These are phyloP conservation scores for Podosphaera fusca DNA, from an alignment of 2,329 filamentous ascomycete genomes.

Conservation along the genomic window DNA sequence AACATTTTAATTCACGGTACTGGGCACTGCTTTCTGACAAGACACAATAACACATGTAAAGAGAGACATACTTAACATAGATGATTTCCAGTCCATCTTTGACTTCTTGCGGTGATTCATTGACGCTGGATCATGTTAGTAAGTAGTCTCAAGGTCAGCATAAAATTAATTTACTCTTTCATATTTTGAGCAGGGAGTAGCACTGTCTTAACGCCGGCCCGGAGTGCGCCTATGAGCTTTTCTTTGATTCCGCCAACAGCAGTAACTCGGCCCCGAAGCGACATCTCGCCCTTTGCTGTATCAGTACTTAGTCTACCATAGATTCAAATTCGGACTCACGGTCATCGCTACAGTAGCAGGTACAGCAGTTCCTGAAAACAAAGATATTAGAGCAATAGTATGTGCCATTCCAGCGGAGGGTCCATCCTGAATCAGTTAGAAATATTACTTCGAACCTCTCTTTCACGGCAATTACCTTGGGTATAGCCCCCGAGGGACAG, in stretches of 20 bases:
- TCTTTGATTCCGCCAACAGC: slow-evolving; percentile 96
- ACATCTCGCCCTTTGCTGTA: slow-evolving; percentile 31
- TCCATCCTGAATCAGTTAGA: slow-evolving; percentile 37
- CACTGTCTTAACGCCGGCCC: slow-evolving; percentile 87
- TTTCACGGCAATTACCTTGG: slow-evolving; percentile 51
- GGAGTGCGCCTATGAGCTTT: slow-evolving; percentile 83
- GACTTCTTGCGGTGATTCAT: slow-evolving; percentile 78
- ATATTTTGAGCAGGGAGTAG: slow-evolving; percentile 68
- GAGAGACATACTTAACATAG: slow-evolving; percentile 49
- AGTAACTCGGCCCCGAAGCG: slow-evolving; percentile 70
- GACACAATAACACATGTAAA: neutral
- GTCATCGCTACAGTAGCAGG: slow-evolving; percentile 94
- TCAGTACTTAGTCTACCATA: neutral
- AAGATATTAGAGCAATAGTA: slow-evolving; percentile 73
- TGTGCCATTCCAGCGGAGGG: slow-evolving; percentile 76
- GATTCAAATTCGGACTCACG: slow-evolving; percentile 20
- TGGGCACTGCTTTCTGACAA: no score
- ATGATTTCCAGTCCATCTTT: slow-evolving; percentile 69
- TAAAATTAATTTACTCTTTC: slow-evolving; percentile 37
- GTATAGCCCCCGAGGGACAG: slow-evolving; percentile 82
- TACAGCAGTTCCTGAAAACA: slow-evolving; percentile 70
- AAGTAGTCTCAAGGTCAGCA: neutral
- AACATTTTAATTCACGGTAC: neutral
- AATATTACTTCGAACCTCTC: neutral
- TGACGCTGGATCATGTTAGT: slow-evolving; percentile 23